A percentile compares a stretch with the other conserved stretches of the same genome.
These are phyloP conservation scores for Cyberlindnera euphorbiae DNA, from an alignment of 805 yeast genomes.

Conservation along the genomic window DNA sequence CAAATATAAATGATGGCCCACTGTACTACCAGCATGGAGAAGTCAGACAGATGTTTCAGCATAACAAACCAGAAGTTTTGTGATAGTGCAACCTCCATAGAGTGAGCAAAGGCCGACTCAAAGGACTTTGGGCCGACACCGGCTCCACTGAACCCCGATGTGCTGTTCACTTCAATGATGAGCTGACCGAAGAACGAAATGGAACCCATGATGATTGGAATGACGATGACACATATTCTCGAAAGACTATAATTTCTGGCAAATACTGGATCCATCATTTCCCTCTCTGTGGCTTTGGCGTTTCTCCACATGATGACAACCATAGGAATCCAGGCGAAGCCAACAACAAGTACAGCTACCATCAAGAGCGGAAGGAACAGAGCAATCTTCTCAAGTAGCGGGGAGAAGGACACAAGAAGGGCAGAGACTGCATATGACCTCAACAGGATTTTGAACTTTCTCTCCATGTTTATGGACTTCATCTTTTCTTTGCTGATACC, in stretches of 20 bases:
- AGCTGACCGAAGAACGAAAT: constrained; percentile 1
- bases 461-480: constrained; percentile 2
- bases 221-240: constrained; percentile 5
- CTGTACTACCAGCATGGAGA: constrained; percentile 11
- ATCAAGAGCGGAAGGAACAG: constrained; percentile 7
- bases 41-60: constrained; percentile 10
- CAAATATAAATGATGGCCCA: constrained; percentile 13
- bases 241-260: constrained; percentile 9
- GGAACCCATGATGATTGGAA: constrained; percentile 7
- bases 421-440: constrained; percentile 1
- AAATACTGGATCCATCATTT: constrained; percentile 15
- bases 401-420: constrained; percentile 16
- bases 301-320: constrained; percentile 16
- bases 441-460: constrained; percentile 3
- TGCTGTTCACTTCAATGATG: background rate
- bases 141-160: background rate
- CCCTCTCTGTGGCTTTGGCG: constrained; percentile 11
- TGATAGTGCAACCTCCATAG: constrained; percentile 7
- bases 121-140: background rate
- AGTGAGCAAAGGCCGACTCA: constrained; percentile 1
- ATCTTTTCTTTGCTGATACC: constrained; percentile 10
- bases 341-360: constrained; percentile 11
- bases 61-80: constrained; percentile 12
- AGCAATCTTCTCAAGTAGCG: constrained; percentile 15
- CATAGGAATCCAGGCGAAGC: constrained; percentile 18